A percentile compares a stretch with the other conserved stretches of the same genome.
Evolutionary conservation across 129 eudicot species (phyloP).

Genomic region (Heracleum sosnowskyi): DNA sequence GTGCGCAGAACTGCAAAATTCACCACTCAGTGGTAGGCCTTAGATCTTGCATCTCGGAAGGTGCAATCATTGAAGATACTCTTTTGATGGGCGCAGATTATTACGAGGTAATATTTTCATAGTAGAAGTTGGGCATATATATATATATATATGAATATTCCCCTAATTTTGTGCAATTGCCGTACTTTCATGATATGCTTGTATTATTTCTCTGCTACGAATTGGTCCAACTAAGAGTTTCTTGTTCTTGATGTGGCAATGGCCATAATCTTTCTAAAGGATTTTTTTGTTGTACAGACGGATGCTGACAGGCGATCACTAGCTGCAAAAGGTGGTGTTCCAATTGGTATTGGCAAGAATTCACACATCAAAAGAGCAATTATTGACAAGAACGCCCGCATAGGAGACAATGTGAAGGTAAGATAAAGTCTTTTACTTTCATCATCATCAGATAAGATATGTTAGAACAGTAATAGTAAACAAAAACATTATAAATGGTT

Average conservation of each 20-base stretch:
- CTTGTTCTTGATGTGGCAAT: not conserved
- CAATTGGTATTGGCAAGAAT: conserved; percentile 84
- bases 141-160: no score
- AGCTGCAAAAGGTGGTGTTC: conserved; percentile 80
- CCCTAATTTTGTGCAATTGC: no score
- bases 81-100: conserved; percentile 97
- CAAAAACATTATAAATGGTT: no score
- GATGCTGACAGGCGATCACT: conserved; percentile 78
- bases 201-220: not conserved
- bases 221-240: not conserved
- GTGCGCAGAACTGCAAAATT: conserved; percentile 86
- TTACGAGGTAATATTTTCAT: conserved; percentile 55
- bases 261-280: not conserved
- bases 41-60: conserved; percentile 91
- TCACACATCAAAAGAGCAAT: conserved; percentile 89
- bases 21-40: conserved; percentile 96
- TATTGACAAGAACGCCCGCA: conserved; percentile 90
- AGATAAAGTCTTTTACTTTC: not conserved
- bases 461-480: no score
- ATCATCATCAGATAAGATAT: not conserved
- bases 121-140: not conserved
- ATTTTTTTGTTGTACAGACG: conserved; percentile 41
- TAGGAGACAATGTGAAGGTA: conserved; percentile 92
- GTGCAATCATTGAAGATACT: conserved; percentile 83
- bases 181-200: not conserved